phyloP scores from a whole-genome alignment of 2,329 filamentous ascomycete genomes.

The Pseudocercospora eumusae region DNA sequence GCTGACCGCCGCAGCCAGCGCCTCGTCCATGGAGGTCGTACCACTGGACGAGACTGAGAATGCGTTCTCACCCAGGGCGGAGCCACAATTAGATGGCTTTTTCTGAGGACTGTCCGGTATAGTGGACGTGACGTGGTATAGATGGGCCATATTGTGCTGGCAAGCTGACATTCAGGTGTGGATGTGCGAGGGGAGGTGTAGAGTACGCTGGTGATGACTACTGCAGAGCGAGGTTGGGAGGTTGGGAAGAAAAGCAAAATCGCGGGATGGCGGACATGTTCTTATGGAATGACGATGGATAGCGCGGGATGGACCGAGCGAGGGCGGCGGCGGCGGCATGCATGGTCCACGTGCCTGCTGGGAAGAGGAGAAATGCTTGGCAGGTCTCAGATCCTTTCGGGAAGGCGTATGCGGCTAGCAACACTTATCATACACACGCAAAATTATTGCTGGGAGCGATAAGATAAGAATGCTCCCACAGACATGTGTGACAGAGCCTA shows the following conservation, averaged over 20 bases:
- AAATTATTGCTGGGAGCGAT: background rate
- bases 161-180: conserved; percentile 32
- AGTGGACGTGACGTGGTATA: conserved; percentile 25
- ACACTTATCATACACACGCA: too few species aligned
- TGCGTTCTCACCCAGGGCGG: conserved; percentile 29
- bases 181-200: conserved; percentile 9
- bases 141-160: conserved; percentile 29
- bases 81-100: conserved; percentile 32
- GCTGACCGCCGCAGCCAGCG: conserved; percentile 22
- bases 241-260: conserved; percentile 10
- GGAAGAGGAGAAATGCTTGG: background rate
- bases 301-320: background rate
- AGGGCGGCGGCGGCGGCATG: background rate
- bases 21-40: conserved; percentile 27
- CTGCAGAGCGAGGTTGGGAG: conserved; percentile 4
- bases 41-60: conserved; percentile 27
- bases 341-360: background rate
- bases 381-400: background rate
- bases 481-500: conserved; percentile 15
- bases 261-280: background rate
- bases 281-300: background rate
- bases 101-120: conserved; percentile 28
- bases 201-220: conserved; percentile 1
- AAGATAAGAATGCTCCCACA: conserved; percentile 4
- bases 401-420: background rate